phyloP scores from a whole-genome alignment of 345 rosid genomes.

The Hibiscus tridactylites region DNA sequence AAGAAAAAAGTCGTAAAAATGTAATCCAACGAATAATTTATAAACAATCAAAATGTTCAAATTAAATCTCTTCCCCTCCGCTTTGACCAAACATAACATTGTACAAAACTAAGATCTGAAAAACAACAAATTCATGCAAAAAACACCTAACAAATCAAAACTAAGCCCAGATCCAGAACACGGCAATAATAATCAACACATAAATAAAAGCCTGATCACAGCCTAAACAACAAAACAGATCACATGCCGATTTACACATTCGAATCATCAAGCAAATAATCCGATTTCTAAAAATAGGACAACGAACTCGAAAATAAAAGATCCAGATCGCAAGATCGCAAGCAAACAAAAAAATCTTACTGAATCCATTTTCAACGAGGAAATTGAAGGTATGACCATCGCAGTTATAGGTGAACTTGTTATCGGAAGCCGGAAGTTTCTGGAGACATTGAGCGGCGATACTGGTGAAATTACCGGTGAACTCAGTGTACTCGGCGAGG shows the following conservation, averaged over 20 bases:
- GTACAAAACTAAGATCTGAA: neutral
- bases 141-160: neutral
- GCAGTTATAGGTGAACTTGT: conserved; percentile 72
- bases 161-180: neutral
- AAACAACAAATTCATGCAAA: neutral
- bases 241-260: neutral
- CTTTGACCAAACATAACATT: neutral
- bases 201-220: neutral
- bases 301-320: neutral
- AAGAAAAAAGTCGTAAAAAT: no score
- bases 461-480: conserved; percentile 71
- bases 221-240: neutral
- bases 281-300: neutral
- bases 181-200: neutral
- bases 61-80: neutral
- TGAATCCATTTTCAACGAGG: conserved; percentile 45
- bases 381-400: conserved; percentile 80
- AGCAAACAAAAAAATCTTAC: no score
- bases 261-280: neutral
- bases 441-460: conserved; percentile 70
- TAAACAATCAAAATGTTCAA: neutral
- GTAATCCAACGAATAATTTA: no score
- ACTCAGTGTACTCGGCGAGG: conserved; percentile 67
- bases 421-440: conserved; percentile 64
- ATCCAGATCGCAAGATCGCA: neutral